Conservation (phyloP, 179 eudicot species). For the Heliamphora pulchella region DNA sequence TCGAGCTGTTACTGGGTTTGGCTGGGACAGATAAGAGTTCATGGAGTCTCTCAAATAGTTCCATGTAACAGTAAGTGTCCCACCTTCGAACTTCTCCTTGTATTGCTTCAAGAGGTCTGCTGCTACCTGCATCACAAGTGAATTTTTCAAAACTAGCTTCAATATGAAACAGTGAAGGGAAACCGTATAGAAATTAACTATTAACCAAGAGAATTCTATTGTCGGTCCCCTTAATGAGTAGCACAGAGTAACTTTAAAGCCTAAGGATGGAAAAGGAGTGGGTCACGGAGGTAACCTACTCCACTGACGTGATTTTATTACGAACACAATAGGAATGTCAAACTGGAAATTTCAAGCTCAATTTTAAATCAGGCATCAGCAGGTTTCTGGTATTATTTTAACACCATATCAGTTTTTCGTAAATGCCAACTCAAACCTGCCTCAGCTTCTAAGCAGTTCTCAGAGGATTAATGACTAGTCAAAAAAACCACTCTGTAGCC, state of each 20-base stretch:
- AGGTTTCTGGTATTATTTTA: not conserved
- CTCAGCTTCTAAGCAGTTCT: not conserved
- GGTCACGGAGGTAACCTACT: not conserved
- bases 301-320: not conserved
- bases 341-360: not conserved
- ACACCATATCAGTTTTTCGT: not conserved
- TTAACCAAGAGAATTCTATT: not conserved
- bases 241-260: not conserved
- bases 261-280: not conserved
- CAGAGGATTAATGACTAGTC: not conserved
- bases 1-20: conserved; percentile 87
- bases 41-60: conserved; percentile 86
- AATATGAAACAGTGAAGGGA: not conserved
- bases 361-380: not conserved
- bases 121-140: conserved; percentile 58
- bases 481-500: not conserved
- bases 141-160: conserved; percentile 1
- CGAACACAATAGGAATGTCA: not conserved
- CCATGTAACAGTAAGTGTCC: conserved; percentile 80
- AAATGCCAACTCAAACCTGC: conserved; percentile 2
- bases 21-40: conserved; percentile 83
- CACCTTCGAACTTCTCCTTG: conserved; percentile 81
- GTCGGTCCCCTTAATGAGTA: not conserved
- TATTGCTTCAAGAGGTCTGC: conserved; percentile 86
- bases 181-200: not conserved